phyloP scores from a whole-genome alignment of 495 filamentous ascomycete species.

The Tetracladium setigerum region DNA sequence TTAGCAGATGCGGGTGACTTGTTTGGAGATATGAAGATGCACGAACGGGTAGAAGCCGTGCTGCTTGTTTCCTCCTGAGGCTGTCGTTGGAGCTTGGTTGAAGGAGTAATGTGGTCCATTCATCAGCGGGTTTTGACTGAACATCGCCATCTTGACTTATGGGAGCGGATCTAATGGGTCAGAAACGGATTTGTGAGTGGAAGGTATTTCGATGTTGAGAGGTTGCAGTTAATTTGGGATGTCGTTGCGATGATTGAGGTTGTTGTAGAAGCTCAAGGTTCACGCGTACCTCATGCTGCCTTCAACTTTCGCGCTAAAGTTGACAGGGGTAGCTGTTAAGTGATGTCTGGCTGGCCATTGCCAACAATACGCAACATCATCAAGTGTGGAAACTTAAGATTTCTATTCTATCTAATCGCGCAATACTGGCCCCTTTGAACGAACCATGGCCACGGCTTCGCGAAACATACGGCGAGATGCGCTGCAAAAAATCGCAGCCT shows the following conservation, averaged over 20 bases:
- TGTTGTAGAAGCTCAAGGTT: constrained; percentile 1
- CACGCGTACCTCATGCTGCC: constrained; percentile 4
- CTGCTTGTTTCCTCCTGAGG: constrained; percentile 42
- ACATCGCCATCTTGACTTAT: constrained; percentile 41
- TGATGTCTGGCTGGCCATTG: too few relatives aligned
- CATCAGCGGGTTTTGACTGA: constrained; percentile 54
- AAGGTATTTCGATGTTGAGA: neutral
- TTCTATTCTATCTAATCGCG: neutral
- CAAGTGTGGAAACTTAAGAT: neutral
- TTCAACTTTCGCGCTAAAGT: constrained; percentile 11
- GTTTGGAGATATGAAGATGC: constrained; percentile 1
- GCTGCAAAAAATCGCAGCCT: constrained; percentile 63
- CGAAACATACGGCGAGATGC: constrained; percentile 51
- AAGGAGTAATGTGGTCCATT: constrained; percentile 55
- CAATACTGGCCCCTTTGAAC: constrained; percentile 2
- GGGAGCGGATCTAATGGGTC: neutral
- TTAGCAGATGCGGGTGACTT: constrained; percentile 7
- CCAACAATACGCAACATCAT: too few relatives aligned
- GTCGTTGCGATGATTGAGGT: constrained; percentile 2
- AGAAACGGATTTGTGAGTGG: neutral
- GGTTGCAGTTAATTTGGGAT: neutral
- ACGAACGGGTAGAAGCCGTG: constrained; percentile 92
- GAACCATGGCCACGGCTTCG: constrained; percentile 9
- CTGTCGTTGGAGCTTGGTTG: constrained; percentile 39
- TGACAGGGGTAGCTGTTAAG: constrained; percentile 5